Percentiles rank a stretch among this genome's conserved stretches.
These are phyloP conservation scores for Kwoniella newhampshirensis DNA, from an alignment of 768 basidiomycete species.

Conservation along the genomic window DNA sequence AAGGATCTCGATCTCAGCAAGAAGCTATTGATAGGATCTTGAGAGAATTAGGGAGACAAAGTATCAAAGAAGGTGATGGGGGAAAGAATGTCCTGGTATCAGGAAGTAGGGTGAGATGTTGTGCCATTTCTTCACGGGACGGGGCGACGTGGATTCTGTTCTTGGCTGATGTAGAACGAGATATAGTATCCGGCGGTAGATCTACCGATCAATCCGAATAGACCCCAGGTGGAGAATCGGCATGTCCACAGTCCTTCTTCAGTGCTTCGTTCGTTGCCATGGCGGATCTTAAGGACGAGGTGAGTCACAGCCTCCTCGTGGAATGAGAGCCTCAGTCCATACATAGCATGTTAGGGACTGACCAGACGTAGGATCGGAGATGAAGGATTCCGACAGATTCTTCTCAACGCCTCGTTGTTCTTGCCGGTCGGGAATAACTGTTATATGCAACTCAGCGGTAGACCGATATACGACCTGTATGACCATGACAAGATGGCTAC, in stretches of 20 bases:
- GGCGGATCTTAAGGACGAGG: conserved; percentile 36
- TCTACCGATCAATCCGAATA: conserved; percentile 33
- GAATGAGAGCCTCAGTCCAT: too few species aligned
- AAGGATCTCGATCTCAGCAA: conserved; percentile 30
- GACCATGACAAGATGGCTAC: conserved; percentile 28
- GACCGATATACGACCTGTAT: conserved; percentile 61
- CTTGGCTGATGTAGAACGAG: background rate
- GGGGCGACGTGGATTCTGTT: too few species aligned
- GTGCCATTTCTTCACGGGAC: too few species aligned
- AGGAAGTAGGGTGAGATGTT: conserved; percentile 24
- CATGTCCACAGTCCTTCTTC: conserved; percentile 40
- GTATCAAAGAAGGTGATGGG: conserved; percentile 3
- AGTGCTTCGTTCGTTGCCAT: conserved; percentile 27
- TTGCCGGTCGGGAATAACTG: conserved; percentile 77
- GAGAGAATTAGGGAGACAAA: conserved; percentile 20
- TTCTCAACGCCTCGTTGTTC: conserved; percentile 74
- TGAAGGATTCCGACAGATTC: conserved; percentile 72
- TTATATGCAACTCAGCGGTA: conserved; percentile 77
- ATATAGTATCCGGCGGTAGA: conserved; percentile 13
- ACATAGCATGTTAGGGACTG: too few species aligned
- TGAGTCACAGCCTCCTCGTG: too few species aligned
- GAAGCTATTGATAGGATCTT: conserved; percentile 42
- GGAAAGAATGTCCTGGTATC: conserved; percentile 31
- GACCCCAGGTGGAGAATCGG: conserved; percentile 43
- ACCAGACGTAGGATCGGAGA: conserved; percentile 77